phyloP scores from a whole-genome alignment of 192 early-diverging fungal species.

The Entomortierella parvispora region DNA sequence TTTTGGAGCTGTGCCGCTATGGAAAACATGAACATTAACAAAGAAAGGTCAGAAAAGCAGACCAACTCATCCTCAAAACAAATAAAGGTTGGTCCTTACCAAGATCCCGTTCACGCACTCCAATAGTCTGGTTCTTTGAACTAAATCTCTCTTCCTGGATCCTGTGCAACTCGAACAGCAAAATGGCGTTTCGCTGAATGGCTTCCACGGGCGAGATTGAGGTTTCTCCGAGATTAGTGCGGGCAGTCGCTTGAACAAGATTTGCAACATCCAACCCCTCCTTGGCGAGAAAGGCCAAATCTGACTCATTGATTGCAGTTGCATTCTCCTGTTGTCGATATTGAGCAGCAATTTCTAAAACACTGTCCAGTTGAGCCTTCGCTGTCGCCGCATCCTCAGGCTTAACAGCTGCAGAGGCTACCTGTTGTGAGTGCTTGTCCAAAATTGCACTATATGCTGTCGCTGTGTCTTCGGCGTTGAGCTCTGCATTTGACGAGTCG shows the following conservation, averaged over 20 bases:
- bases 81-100: slow-evolving; percentile 33
- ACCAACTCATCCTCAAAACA: background rate
- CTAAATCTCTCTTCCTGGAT: slow-evolving; percentile 61
- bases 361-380: slow-evolving; percentile 22
- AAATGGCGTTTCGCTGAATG: slow-evolving; percentile 53
- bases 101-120: slow-evolving; percentile 50
- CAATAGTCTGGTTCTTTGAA: slow-evolving; percentile 42
- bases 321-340: slow-evolving; percentile 13
- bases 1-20: slow-evolving; percentile 49
- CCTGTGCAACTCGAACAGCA: slow-evolving; percentile 50
- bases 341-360: slow-evolving; percentile 34
- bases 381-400: slow-evolving; percentile 25
- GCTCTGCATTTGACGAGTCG: slow-evolving; percentile 58
- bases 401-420: background rate
- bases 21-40: background rate
- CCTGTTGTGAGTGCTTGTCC: slow-evolving; percentile 9
- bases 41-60: background rate
- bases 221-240: background rate
- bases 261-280: slow-evolving; percentile 29
- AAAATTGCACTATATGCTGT: slow-evolving; percentile 31
- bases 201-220: slow-evolving; percentile 12
- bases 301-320: slow-evolving; percentile 1
- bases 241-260: slow-evolving; percentile 1
- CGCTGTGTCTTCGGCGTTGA: slow-evolving; percentile 55
- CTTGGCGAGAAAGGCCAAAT: slow-evolving; percentile 26